These are phyloP conservation scores for Xerocomellus intermedius DNA, from an alignment of 768 basidiomycete species.

Conservation along the genomic window DNA sequence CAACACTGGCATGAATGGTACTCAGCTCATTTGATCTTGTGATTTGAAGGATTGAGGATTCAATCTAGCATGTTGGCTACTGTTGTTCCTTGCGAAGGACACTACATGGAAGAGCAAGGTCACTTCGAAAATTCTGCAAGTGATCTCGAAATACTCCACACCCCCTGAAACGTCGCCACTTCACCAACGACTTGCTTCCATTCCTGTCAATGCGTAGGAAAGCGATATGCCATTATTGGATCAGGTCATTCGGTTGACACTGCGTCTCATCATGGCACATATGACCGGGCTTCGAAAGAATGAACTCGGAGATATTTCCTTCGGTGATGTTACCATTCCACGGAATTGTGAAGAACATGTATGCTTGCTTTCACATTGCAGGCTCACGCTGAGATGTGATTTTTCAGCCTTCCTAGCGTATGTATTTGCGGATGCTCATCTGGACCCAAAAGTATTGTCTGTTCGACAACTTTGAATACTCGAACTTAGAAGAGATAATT, in stretches of 20 bases:
- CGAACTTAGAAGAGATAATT: background rate
- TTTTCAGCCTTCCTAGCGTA: background rate
- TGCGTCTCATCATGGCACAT: background rate
- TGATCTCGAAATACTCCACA: background rate
- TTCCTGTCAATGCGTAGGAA: background rate
- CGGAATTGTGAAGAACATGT: background rate
- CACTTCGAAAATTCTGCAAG: background rate
- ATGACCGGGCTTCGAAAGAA: background rate
- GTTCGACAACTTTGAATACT: background rate
- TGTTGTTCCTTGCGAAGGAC: background rate
- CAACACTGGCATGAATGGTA: background rate
- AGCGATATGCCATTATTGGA: background rate
- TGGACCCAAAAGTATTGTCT: background rate
- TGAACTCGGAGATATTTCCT: background rate
- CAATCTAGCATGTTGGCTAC: background rate
- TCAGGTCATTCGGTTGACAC: background rate
- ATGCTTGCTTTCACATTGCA: background rate
- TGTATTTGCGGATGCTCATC: background rate
- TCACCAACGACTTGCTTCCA: background rate
- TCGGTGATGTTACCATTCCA: background rate
- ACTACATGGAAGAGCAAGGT: background rate
- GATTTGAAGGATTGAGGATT: background rate
- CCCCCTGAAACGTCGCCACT: background rate
- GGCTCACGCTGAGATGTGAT: background rate
- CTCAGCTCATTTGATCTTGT: background rate